Evolutionary conservation across 2,329 filamentous ascomycete genomes (phyloP).

Genomic region (Aspergillus vadensis): DNA sequence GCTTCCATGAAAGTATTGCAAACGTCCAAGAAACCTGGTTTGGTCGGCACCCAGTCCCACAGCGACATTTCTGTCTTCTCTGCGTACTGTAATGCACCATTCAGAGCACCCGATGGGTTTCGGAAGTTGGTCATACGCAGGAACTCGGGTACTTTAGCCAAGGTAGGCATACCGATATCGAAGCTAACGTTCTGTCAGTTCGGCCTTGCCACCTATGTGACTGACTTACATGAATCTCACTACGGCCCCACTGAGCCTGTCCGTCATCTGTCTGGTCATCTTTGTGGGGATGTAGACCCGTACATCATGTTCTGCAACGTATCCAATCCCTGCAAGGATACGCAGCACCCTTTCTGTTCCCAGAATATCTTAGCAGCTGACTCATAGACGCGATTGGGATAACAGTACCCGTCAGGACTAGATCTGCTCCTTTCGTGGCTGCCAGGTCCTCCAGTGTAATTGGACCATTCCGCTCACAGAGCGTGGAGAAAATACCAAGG

Average conservation of each 20-base stretch:
- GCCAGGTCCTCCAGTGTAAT: conserved; percentile 16
- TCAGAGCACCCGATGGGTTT: conserved; percentile 3
- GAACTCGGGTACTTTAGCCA: conserved; percentile 17
- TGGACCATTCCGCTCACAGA: conserved; percentile 6
- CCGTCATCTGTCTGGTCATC: conserved; percentile 20
- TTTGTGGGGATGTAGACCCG: conserved; percentile 15
- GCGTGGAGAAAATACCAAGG: conserved; percentile 18
- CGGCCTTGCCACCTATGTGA: not conserved
- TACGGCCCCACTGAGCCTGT: conserved; percentile 7
- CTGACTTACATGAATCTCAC: conserved; percentile 18
- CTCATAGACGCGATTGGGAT: not conserved
- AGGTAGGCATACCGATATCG: conserved; percentile 13
- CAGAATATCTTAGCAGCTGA: not conserved
- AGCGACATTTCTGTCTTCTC: not conserved
- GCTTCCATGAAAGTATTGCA: conserved; percentile 17
- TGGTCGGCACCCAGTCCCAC: conserved; percentile 14
- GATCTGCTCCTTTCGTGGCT: conserved; percentile 15
- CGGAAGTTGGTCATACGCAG: conserved; percentile 11
- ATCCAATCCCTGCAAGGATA: conserved; percentile 18
- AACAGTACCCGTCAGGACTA: conserved; percentile 13
- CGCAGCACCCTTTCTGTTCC: conserved; percentile 21
- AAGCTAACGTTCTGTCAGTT: conserved; percentile 11
- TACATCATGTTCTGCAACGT: conserved; percentile 18
- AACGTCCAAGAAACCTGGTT: not conserved
- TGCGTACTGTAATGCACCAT: conserved; percentile 19